Percentiles rank a stretch among this genome's conserved stretches.
These are phyloP conservation scores for Periconia digitata DNA, from an alignment of 2,329 filamentous ascomycete genomes.

Conservation along the genomic window DNA sequence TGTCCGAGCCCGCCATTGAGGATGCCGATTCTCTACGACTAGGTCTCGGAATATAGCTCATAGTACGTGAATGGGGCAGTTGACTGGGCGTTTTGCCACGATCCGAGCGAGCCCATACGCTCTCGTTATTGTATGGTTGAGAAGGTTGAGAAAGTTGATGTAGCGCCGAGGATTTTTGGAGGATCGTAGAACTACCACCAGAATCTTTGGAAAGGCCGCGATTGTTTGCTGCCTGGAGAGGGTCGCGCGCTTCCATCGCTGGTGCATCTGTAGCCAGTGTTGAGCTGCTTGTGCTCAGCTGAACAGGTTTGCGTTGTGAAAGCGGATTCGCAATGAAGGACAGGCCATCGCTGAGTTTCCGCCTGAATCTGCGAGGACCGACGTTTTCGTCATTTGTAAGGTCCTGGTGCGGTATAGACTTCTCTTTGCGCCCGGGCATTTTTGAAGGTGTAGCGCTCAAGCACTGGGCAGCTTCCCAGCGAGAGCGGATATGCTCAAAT, in stretches of 20 bases:
- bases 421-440: conserved; percentile 34
- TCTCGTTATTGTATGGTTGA: not conserved
- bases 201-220: no score
- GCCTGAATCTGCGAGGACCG: conserved; percentile 29
- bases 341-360: conserved; percentile 37
- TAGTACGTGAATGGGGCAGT: conserved; percentile 31
- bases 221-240: conserved; percentile 1
- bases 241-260: conserved; percentile 5
- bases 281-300: conserved; percentile 1
- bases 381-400: conserved; percentile 11
- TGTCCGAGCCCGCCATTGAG: conserved; percentile 6
- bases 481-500: conserved; percentile 37
- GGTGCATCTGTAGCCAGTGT: conserved; percentile 14
- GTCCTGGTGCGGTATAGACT: conserved; percentile 15
- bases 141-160: not conserved
- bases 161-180: not conserved
- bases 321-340: conserved; percentile 36
- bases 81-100: conserved; percentile 19
- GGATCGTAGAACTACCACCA: no score
- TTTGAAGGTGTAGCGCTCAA: conserved; percentile 8
- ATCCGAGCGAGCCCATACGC: conserved; percentile 4
- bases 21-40: conserved; percentile 14
- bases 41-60: conserved; percentile 36
- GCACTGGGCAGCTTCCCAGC: conserved; percentile 32
- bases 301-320: conserved; percentile 29